These are phyloP conservation scores for Auricularia cornea DNA, from an alignment of 768 basidiomycete genomes.

Conservation along the genomic window DNA sequence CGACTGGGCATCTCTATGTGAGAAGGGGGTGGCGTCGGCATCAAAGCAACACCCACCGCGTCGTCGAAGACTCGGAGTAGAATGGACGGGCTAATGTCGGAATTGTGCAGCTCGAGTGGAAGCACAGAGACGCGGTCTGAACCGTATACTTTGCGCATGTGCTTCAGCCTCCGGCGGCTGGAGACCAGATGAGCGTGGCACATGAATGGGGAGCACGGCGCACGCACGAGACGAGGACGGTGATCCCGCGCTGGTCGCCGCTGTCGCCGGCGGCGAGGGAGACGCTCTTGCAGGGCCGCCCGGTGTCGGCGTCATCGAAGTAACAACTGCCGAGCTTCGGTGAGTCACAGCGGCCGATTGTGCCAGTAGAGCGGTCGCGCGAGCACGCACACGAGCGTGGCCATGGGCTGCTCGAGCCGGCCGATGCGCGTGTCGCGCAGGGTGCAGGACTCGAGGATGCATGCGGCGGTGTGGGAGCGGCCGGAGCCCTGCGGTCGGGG, in stretches of 20 bases:
- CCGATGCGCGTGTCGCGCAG: neutral
- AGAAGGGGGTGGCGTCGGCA: neutral
- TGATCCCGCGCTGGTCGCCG: neutral
- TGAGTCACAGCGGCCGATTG: neutral
- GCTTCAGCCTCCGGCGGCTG: neutral
- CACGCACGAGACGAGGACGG: neutral
- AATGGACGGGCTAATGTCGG: neutral
- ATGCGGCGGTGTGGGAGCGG: neutral
- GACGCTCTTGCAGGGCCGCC: neutral
- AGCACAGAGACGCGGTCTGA: neutral
- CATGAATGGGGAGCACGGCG: neutral
- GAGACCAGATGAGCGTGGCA: neutral
- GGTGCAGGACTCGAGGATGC: neutral
- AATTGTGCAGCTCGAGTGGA: neutral
- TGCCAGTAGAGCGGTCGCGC: neutral
- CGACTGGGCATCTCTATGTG: neutral
- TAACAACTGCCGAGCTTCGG: neutral
- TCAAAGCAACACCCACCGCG: neutral
- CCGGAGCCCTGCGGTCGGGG: neutral
- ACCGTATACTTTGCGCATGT: neutral
- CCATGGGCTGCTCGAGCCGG: neutral
- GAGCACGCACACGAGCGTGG: neutral
- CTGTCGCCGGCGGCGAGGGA: neutral
- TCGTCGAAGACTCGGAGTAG: neutral
- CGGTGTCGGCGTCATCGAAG: neutral